Percentiles rank a stretch among this genome's conserved stretches.
phyloP scores from a whole-genome alignment of 2,329 filamentous ascomycete species.

The Aureobasidium sp. region DNA sequence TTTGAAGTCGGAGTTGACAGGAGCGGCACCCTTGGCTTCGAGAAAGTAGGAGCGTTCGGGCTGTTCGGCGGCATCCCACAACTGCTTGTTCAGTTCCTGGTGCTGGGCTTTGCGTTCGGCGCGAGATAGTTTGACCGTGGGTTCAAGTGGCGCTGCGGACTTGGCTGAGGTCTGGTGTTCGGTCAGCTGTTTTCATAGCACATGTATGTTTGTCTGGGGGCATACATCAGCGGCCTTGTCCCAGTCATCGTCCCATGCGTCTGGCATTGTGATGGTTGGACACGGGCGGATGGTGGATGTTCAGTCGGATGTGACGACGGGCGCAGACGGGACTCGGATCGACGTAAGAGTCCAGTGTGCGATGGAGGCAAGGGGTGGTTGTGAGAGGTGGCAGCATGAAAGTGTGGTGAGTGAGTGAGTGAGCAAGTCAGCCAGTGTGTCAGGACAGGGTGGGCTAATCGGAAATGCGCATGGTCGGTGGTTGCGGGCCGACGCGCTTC shows the following conservation, averaged over 20 bases:
- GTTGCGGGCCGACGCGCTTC: background rate
- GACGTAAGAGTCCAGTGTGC: background rate
- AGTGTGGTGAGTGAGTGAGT: constrained; percentile 23
- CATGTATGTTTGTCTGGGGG: background rate
- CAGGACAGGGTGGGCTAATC: constrained; percentile 30
- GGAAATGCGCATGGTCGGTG: background rate
- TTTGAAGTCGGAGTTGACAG: constrained; percentile 65
- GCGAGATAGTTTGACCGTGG: constrained; percentile 51
- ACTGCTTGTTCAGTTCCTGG: constrained; percentile 69
- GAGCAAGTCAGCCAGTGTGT: constrained; percentile 10
- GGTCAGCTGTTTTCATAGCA: constrained; percentile 20
- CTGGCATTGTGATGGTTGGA: constrained; percentile 45
- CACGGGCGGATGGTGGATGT: constrained; percentile 36
- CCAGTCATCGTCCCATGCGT: constrained; percentile 94
- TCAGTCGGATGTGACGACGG: background rate
- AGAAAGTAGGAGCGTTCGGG: constrained; percentile 68
- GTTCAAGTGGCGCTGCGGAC: constrained; percentile 24
- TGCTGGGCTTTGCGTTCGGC: constrained; percentile 73
- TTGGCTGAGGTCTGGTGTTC: constrained; percentile 26
- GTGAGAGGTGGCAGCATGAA: background rate
- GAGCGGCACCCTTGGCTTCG: constrained; percentile 49
- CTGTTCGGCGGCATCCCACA: constrained; percentile 87
- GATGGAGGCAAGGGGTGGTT: background rate
- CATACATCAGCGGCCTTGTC: constrained; percentile 64
- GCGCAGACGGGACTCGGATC: background rate